These are phyloP conservation scores for Fusarium chuoi DNA, from an alignment of 2,329 filamentous ascomycete genomes.

Conservation along the genomic window DNA sequence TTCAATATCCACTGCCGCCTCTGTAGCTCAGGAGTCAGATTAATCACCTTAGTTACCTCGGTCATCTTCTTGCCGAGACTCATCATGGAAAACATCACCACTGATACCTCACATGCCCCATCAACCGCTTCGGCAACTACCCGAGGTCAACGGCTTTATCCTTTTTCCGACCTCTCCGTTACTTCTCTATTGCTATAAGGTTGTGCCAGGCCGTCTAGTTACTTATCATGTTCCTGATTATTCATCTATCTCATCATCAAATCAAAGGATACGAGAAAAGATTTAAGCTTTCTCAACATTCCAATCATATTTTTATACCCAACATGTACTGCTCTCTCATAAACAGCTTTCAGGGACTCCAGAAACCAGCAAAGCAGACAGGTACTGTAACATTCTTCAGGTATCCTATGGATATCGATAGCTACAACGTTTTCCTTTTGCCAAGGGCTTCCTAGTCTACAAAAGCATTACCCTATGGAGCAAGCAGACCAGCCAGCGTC, in stretches of 20 bases:
- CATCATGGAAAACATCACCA: background rate
- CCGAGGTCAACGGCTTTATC: constrained; percentile 22
- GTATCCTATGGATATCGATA: background rate
- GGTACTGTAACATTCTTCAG: constrained; percentile 16
- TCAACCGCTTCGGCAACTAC: constrained; percentile 28
- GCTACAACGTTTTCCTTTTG: constrained; percentile 5
- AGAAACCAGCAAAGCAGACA: background rate
- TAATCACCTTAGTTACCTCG: constrained; percentile 32
- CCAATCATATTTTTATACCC: background rate
- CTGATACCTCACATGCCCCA: constrained; percentile 24
- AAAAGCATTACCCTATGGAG: constrained; percentile 28
- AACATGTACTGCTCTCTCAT: background rate
- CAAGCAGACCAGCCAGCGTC: constrained; percentile 57
- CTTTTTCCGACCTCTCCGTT: background rate
- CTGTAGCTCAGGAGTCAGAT: background rate
- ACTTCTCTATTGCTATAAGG: background rate
- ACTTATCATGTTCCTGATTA: background rate
- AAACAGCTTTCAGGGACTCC: background rate
- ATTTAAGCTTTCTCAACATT: background rate
- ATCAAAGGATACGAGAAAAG: background rate
- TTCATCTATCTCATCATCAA: background rate
- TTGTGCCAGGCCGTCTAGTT: background rate
- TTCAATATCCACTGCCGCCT: constrained; percentile 12
- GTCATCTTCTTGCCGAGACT: constrained; percentile 27
- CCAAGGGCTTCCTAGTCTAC: constrained; percentile 9